Evolutionary conservation across 176 grass and related monocot genomes (phyloP), one percentile per base, ranked within the genome.

Genomic region (Zizania latifolia): DNA sequence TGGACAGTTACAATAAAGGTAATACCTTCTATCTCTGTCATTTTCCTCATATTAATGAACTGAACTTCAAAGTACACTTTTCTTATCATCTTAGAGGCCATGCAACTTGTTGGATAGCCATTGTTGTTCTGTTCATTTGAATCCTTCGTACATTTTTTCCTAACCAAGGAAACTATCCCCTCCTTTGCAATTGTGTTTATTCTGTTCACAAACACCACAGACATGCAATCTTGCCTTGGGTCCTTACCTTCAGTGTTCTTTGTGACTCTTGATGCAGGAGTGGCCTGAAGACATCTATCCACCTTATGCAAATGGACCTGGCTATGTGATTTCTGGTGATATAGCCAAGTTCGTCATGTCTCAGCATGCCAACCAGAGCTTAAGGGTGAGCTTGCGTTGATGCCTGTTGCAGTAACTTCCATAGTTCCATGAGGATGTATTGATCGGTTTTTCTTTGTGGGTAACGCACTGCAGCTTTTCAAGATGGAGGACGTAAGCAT

Each of bases 401-500:
- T 40, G 10, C 28, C 29, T 65, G 11, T 12, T 51, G 61, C 62
- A 55, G 39, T 72, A 9, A 16, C 36, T 4, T 75, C 68, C 77
- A 62, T 89, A 3, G 26, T 45, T 75, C 68, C 77, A 62, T 89
- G 5, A 21, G 39, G 55, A 55, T 78, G 65, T 44, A 60, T 34
- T 29, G 67, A 43, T 40, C 34, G 10, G 14, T 33, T 9, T 23
- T 4, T 27, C 76, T 43, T 76, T 70, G 22, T 48, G 16, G 15
- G 27, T 75, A 15, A 67, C 90, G 51, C 29, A 59, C 86, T 86
- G 82, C 83, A 94, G 95, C 85, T 99, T 19, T 98, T 94, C 69
- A 99, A 99, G 79, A 94, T 99, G 95, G 95, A 94, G 72, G 95
- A 94, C 82, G 91, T 92, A 76, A 94, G 95, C 62, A 94, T 99